phyloP scores from a whole-genome alignment of 495 filamentous ascomycete species.

The Lichina pygmaea region DNA sequence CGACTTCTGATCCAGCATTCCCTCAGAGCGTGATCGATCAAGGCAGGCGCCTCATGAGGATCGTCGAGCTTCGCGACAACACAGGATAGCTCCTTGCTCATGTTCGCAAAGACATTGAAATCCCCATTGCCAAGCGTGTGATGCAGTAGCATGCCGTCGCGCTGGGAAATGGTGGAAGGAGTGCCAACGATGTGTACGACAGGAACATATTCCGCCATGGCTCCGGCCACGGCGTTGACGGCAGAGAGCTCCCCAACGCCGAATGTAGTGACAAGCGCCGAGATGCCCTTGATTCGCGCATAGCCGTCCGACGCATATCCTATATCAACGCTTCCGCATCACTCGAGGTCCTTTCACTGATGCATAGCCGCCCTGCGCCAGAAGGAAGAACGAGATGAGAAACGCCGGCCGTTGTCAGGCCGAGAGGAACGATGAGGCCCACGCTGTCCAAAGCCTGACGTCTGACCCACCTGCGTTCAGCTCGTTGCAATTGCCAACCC shows the following conservation, averaged over 20 bases:
- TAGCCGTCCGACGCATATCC: slow-evolving; percentile 65
- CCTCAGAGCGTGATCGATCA: slow-evolving; percentile 57
- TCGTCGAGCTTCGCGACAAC: slow-evolving; percentile 41
- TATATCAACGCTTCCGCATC: slow-evolving; percentile 3
- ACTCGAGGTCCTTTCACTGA: no score
- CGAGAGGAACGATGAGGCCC: neutral
- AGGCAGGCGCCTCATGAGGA: slow-evolving; percentile 33
- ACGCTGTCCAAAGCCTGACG: neutral
- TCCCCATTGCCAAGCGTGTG: slow-evolving; percentile 72
- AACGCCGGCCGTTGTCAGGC: no score
- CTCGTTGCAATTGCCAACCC: slow-evolving; percentile 62
- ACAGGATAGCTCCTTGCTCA: slow-evolving; percentile 25
- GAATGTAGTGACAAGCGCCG: slow-evolving; percentile 52
- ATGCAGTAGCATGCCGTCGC: slow-evolving; percentile 46
- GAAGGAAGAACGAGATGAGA: no score
- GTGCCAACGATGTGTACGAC: slow-evolving; percentile 64
- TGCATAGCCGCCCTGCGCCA: no score
- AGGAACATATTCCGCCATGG: slow-evolving; percentile 49
- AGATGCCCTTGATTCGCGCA: slow-evolving; percentile 42
- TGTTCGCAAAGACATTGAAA: slow-evolving; percentile 14
- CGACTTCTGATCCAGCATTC: slow-evolving; percentile 37
- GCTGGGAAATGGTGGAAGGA: slow-evolving; percentile 30
- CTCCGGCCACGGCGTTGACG: slow-evolving; percentile 43
- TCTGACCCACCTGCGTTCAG: slow-evolving; percentile 40
- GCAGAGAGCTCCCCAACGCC: slow-evolving; percentile 60